Evolutionary conservation across 2,329 filamentous ascomycete genomes (phyloP).

Genomic region (Penicillium sp.): DNA sequence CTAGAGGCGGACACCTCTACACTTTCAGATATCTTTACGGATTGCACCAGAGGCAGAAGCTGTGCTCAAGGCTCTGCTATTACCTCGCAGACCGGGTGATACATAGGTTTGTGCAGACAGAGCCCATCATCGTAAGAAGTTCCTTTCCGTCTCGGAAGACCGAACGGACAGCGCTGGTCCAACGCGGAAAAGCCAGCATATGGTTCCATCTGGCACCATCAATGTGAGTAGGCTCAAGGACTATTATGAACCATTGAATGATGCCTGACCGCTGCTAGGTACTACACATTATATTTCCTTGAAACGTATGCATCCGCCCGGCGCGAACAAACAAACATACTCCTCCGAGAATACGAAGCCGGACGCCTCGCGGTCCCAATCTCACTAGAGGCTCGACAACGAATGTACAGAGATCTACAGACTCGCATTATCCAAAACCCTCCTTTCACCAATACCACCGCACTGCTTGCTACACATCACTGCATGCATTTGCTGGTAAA

Average conservation of each 20-base stretch:
- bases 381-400: slow-evolving; percentile 29
- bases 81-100: slow-evolving; percentile 42
- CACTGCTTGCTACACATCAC: slow-evolving; percentile 40
- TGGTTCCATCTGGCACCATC: slow-evolving; percentile 40
- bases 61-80: slow-evolving; percentile 37
- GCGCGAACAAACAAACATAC: slow-evolving; percentile 34
- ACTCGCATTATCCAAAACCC: slow-evolving; percentile 36
- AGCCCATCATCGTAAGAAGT: slow-evolving; percentile 29
- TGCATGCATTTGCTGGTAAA: slow-evolving; percentile 39
- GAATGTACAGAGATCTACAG: slow-evolving; percentile 37
- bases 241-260: neutral
- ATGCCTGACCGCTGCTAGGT: slow-evolving; percentile 28
- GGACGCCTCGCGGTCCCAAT: slow-evolving; percentile 37
- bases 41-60: slow-evolving; percentile 35
- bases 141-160: slow-evolving; percentile 30
- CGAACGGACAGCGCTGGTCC: slow-evolving; percentile 32
- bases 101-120: slow-evolving; percentile 34
- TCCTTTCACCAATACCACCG: slow-evolving; percentile 38
- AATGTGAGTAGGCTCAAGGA: slow-evolving; percentile 29
- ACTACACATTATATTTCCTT: slow-evolving; percentile 40
- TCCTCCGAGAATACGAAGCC: slow-evolving; percentile 37
- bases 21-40: slow-evolving; percentile 40
- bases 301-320: slow-evolving; percentile 38
- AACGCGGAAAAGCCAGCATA: slow-evolving; percentile 31
- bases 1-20: slow-evolving; percentile 36